Percentiles rank a stretch among this genome's conserved stretches.
phyloP scores from a whole-genome alignment of 306 rosid genomes.

The Casuarina cunninghamiana region DNA sequence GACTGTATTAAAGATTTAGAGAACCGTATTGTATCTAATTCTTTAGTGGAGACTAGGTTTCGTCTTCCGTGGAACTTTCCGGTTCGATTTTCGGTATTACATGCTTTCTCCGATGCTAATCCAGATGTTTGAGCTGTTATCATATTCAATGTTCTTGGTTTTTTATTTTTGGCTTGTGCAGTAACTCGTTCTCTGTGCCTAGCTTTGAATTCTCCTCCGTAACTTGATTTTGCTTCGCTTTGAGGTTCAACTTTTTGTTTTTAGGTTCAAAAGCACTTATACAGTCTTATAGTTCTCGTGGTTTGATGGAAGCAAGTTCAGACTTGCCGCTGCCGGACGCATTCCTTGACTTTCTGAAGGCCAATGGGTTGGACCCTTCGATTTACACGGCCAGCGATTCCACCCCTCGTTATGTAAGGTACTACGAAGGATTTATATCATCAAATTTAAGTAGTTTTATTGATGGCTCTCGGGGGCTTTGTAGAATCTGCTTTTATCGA shows the following conservation, averaged over 20 bases:
- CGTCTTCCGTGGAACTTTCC: not conserved
- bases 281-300: not conserved
- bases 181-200: not conserved
- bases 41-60: no score
- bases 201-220: not conserved
- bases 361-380: slow-evolving; percentile 70
- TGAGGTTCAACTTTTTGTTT: not conserved
- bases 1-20: no score
- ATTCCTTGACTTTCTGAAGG: slow-evolving; percentile 60
- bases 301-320: slow-evolving; percentile 47
- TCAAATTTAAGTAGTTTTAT: not conserved
- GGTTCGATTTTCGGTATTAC: not conserved
- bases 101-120: not conserved
- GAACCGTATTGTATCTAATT: no score
- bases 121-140: not conserved
- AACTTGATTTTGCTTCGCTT: not conserved
- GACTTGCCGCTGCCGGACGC: slow-evolving; percentile 54
- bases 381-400: slow-evolving; percentile 61
- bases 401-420: slow-evolving; percentile 88
- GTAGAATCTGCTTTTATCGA: not conserved
- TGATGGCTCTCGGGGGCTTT: not conserved
- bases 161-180: not conserved
- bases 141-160: no score
- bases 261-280: not conserved
- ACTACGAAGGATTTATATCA: not conserved